Percentiles rank a stretch among this genome's conserved stretches.
Evolutionary conservation across 208 protist genomes (phyloP).

Genomic region (Polymyxa betae): DNA sequence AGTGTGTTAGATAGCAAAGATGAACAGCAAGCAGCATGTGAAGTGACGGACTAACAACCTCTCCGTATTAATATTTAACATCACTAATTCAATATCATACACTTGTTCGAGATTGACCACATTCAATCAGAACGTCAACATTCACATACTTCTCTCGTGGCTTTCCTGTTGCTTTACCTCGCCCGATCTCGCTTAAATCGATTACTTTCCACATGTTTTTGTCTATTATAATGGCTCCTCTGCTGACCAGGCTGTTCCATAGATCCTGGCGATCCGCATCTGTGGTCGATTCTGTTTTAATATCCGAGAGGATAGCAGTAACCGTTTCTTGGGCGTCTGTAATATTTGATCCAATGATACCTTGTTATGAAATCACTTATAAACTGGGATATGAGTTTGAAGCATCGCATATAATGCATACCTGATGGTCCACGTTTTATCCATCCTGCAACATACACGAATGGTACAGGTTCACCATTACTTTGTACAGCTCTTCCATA

Average conservation of each 20-base stretch:
- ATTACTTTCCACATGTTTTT: constrained; percentile 14
- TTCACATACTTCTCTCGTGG: constrained; percentile 8
- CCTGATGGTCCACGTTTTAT: background rate
- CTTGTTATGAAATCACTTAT: background rate
- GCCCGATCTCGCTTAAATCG: background rate
- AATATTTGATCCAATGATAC: constrained; percentile 29
- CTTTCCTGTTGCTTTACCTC: background rate
- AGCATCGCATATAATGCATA: background rate
- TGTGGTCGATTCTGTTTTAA: background rate
- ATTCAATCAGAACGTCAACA: too few species aligned
- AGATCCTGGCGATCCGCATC: constrained; percentile 3
- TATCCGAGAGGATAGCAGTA: background rate
- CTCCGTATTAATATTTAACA: too few species aligned
- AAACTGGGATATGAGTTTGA: background rate
- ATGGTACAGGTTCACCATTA: background rate
- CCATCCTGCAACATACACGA: background rate
- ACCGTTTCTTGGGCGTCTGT: background rate
- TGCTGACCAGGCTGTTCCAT: background rate
- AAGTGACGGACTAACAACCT: too few species aligned
- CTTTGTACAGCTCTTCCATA: background rate
- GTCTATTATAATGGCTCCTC: background rate
- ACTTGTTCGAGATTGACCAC: too few species aligned
- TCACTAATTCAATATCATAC: too few species aligned
- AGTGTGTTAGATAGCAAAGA: too few species aligned
- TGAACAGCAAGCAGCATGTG: too few species aligned